phyloP scores from a whole-genome alignment of 371 early-diverging fungal species.

The Actinomortierella ambigua region DNA sequence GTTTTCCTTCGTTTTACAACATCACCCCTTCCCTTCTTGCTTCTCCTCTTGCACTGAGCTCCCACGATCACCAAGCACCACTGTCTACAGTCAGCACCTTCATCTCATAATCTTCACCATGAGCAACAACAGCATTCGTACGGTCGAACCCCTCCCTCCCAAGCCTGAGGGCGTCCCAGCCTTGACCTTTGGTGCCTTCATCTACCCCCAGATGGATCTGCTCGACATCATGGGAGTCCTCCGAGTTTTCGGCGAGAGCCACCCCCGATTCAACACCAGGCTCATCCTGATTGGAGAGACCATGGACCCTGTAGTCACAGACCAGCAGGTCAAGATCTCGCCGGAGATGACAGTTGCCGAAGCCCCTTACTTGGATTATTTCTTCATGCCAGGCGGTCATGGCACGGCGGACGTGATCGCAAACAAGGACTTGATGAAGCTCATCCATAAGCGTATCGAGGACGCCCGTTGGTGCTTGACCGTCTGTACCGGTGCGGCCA shows the following conservation, averaged over 20 bases:
- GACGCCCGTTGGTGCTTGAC: conserved; percentile 36
- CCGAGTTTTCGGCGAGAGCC: conserved; percentile 39
- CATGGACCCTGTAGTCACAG: conserved; percentile 14
- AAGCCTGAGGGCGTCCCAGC: conserved; percentile 19
- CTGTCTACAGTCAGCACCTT: too few relatives aligned
- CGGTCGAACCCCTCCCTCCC: conserved; percentile 23
- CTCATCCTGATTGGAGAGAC: conserved; percentile 19
- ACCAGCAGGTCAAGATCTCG: conserved; percentile 28
- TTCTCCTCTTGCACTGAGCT: too few relatives aligned
- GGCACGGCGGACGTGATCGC: conserved; percentile 10
- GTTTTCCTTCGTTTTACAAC: too few relatives aligned
- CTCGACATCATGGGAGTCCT: conserved; percentile 45
- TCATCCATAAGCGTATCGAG: conserved; percentile 16
- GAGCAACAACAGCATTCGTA: too few relatives aligned
- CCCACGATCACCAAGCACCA: too few relatives aligned
- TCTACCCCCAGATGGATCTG: conserved; percentile 29
- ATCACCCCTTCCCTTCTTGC: too few relatives aligned
- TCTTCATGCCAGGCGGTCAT: conserved; percentile 36
- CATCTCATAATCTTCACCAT: too few relatives aligned
- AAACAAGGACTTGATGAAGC: background rate
- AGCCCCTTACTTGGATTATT: conserved; percentile 26
- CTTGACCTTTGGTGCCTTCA: conserved; percentile 26
- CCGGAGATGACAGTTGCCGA: conserved; percentile 22
- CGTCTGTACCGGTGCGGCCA: conserved; percentile 53
- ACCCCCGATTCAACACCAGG: conserved; percentile 21